Base-by-base conservation (phyloP, 345 rosid species). In the Clausena lansium region DNA sequence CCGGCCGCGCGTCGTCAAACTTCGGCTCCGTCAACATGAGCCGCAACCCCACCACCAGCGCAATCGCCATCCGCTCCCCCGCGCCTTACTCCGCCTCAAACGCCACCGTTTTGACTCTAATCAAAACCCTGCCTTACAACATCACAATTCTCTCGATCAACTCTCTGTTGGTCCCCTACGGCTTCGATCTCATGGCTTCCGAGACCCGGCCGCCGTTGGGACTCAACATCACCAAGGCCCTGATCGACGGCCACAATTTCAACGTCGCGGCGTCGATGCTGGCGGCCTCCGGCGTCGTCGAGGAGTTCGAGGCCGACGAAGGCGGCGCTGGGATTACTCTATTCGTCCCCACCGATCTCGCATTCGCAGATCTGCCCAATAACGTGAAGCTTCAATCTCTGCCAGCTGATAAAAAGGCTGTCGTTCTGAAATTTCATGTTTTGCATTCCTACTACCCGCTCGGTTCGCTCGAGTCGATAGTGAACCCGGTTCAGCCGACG, bases 281-380 rank as follows among this genome's bases (percentile, higher is more conserved):
- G 36, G 78, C 90, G 9, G 97, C 97, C 2, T 96, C 98, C 20
- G 97, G 97, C 8, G 94, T 96, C 5, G 91, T 88, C 15, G 79
- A 79, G 4, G 94, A 91, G 50, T 90, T 96, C 77, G 93, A 94
- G 77, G 87, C 84, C 36, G 94, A 90, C 71, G 98, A 94, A 70
- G 94, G 88, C 7, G 97, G 98, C 28, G 98, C 99, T 0, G 97
- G 98, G 39, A 91, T 94, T 71, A 94, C 98, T 0, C 92, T 96
- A 1, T 96, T 96, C 27, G 93, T 94, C 67, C 98, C 99, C 1
- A 94, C 93, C 0, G 98, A 94, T 55, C 32, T 55, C 0, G 98
- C 98, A 1, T 96, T 92, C 72, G 81, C 94, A 41, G 94, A 92
- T 84, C 95, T 92, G 24, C 92, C 97, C 1, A 73, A 75, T 6